Evolutionary conservation across 345 rosid genomes (phyloP).

Genomic region (Theobroma cacao): DNA sequence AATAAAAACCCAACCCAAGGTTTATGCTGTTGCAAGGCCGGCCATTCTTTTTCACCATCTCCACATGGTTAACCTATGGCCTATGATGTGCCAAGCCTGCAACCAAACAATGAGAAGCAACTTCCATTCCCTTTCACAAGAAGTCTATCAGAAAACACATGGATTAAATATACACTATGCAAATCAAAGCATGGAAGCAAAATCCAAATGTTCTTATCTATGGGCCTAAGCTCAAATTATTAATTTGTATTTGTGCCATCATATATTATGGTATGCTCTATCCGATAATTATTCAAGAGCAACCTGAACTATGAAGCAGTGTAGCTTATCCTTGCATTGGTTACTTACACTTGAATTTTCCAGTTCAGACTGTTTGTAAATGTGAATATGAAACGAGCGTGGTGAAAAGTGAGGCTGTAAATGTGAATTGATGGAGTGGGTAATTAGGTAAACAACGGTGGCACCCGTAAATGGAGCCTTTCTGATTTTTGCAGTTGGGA

Average conservation of each 20-base stretch:
- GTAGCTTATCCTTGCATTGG: too few species aligned
- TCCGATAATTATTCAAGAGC: not conserved
- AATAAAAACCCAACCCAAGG: not conserved
- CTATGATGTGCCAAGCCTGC: not conserved
- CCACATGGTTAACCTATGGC: not conserved
- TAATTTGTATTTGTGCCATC: not conserved
- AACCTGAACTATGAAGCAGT: too few species aligned
- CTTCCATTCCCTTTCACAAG: not conserved
- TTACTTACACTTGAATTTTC: too few species aligned
- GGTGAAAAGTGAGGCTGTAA: too few species aligned
- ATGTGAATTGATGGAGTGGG: too few species aligned
- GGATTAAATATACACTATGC: not conserved
- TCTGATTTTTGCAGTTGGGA: too few species aligned
- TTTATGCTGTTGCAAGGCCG: not conserved
- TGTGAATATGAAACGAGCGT: too few species aligned
- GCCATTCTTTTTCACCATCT: not conserved
- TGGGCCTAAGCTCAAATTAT: not conserved
- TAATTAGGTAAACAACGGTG: too few species aligned
- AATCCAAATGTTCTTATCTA: not conserved
- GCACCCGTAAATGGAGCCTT: too few species aligned
- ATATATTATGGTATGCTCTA: not conserved
- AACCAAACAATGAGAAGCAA: slow-evolving; percentile 9
- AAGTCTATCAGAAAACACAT: not conserved
- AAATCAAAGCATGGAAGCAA: not conserved
- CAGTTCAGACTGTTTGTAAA: too few species aligned